Base-by-base conservation (phyloP, 352 stramenopile genomes). In the Chloridella minuta region DNA sequence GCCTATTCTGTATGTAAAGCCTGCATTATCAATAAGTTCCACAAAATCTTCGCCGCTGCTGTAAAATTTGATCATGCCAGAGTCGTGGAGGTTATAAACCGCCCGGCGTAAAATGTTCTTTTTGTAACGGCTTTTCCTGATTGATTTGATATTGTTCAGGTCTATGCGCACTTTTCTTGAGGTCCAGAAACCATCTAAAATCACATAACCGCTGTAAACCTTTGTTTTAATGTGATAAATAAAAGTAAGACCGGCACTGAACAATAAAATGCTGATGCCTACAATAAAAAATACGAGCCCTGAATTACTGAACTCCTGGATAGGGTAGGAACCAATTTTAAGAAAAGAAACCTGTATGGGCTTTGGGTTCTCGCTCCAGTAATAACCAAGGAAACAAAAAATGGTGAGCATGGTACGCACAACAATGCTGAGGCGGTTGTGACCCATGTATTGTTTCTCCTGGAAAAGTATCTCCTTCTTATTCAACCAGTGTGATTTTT, bases 61-160 rank as follows among this genome's bases (percentile, higher is more conserved):
- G n/a, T 66, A 66, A 66, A 66, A 66, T 18, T n/a, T 10, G n/a
- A 66, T 66, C 10, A 66, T 66, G 40, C 40, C 40, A 18, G n/a
- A 66, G n/a, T 66, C n/a, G n/a, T 66, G 40, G 40, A 66, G 40
- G 40, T 66, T 66, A 66, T 66, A 66, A n/a, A n/a, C 10, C n/a
- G 40, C n/a, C n/a, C 40, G 40, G 10, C 40, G 40, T 66, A 66
- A 66, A 66, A 66, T 66, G n/a, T 66, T 66, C 40, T 66, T 66
- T 66, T 66, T 66, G n/a, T 66, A 66, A 66, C 40, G 40, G n/a
- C 40, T n/a, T 66, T 66, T 66, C n/a, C n/a, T 66, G n/a, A 66
- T 66, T 10, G 40, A 66, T 10, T 18, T 66, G n/a, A 66, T 66
- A n/a, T 66, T 66, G 10, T n/a, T 10, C 10, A 66, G 40, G n/a